A percentile compares a stretch with the other conserved stretches of the same genome.
Evolutionary conservation across 306 rosid genomes (phyloP).

Genomic region (Abrus precatorius): DNA sequence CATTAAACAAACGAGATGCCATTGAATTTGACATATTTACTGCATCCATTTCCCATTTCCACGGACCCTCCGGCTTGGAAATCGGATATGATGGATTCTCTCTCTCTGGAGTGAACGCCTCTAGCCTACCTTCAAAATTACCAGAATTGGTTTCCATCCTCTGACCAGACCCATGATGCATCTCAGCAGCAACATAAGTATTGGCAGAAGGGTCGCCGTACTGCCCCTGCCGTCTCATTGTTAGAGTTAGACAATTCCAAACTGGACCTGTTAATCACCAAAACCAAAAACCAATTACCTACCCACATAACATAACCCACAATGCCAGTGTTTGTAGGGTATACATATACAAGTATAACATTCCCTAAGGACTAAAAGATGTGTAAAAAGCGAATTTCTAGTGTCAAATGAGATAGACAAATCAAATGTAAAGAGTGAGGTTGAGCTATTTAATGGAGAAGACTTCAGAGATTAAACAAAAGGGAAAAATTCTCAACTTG

Average conservation of each 20-base stretch:
- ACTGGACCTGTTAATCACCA: too few species aligned
- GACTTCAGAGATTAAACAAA: too few species aligned
- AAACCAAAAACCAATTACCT: too few species aligned
- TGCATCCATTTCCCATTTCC: constrained; percentile 88
- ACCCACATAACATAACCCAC: too few species aligned
- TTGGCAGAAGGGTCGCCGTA: constrained; percentile 70
- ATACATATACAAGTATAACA: too few species aligned
- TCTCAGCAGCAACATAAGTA: constrained; percentile 60
- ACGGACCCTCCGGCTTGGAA: constrained; percentile 74
- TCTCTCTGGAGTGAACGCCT: constrained; percentile 91
- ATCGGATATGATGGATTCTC: constrained; percentile 55
- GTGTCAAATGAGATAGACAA: too few species aligned
- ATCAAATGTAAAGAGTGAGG: too few species aligned
- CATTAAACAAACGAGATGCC: constrained; percentile 65
- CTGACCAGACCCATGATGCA: constrained; percentile 72
- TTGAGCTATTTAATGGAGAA: too few species aligned
- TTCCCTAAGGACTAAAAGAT: too few species aligned
- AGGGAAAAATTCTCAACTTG: too few species aligned
- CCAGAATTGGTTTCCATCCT: constrained; percentile 64
- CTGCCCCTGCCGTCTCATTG: constrained; percentile 80
- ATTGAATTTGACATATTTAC: constrained; percentile 70
- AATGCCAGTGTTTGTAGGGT: too few species aligned
- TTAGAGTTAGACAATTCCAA: constrained; percentile 20
- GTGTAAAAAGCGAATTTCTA: too few species aligned
- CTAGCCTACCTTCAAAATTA: constrained; percentile 78